Conservation (phyloP, 148 eudicot genomes). For the Selenicereus undatus region DNA sequence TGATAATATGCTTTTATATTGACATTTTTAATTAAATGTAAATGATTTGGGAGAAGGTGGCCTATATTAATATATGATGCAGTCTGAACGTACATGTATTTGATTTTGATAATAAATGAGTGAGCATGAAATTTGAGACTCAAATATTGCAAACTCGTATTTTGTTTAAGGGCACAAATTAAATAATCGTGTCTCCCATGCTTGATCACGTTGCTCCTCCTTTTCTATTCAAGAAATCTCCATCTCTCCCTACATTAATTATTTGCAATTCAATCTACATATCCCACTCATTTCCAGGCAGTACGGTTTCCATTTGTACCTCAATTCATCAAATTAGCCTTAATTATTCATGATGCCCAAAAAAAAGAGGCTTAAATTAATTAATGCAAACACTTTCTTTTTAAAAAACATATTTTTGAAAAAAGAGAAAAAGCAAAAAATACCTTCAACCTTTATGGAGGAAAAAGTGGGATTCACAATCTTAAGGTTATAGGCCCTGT, state of each 20-base stretch:
- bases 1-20: no score
- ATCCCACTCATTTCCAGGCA: background rate
- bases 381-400: no score
- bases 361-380: no score
- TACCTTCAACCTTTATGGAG: no score
- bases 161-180: background rate
- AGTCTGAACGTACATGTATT: no score
- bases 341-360: background rate
- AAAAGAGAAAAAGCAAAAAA: no score
- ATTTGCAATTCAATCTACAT: background rate
- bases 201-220: conserved; percentile 22
- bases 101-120: conserved; percentile 26
- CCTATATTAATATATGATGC: no score
- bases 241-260: background rate
- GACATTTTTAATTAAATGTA: no score
- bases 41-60: no score
- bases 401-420: no score
- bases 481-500: no score
- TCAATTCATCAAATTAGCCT: background rate
- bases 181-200: conserved; percentile 33
- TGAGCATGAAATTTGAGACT: conserved; percentile 25
- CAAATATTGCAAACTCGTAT: background rate
- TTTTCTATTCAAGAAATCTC: background rate
- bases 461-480: no score
- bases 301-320: background rate